Evolutionary conservation across 371 early-diverging fungal genomes (phyloP), one percentile per base, ranked within the genome.

Genomic region (Apophysomyces ossiformis): DNA sequence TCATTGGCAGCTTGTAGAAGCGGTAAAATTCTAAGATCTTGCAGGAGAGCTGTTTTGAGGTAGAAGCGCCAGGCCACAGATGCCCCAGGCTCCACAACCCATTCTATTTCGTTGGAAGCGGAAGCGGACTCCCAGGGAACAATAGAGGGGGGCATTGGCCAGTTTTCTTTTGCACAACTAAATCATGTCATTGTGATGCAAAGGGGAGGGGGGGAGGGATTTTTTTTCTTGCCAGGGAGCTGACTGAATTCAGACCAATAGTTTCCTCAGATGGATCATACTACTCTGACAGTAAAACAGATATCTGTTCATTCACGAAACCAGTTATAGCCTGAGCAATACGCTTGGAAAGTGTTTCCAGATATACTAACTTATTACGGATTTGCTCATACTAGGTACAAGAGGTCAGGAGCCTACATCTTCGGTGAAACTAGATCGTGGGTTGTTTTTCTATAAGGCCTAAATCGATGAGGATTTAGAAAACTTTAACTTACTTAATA

Each of bases 101-200:
- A 5, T 21, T 21, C 9, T 41, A 18, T 50, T 21, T 50, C 21
- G 9, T 50, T 50, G 54, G 54, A 50, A 50, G 21, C 41, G 54
- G 54, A 50, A 50, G 21, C 6, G 41, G 41, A 41, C 11, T 41
- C 11, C 41, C 13, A 50, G 21, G 5, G 54, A 21, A 32, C 8
- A 11, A 21, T 9, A 21, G 21, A 50, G 21, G 54, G 50, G 54
- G 54, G 16, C 54, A 50, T 50, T 50, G 54, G 54, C 21, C 54
- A 50, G 9, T 21, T 50, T 50, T 21, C 21, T 16, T 50, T 50
- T 18, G 9, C 32, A 26, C 32, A 26, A 26, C 32, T 26, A 26
- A 26, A 26, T 26, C 32, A 26, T 26, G 32, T 26, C 32, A 26
- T 26, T 26, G 32, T 26, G 32, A 26, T 26, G 32, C 32, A 26